Evolutionary conservation across 768 basidiomycete species (phyloP).

Genomic region (Mycena chlorophos): DNA sequence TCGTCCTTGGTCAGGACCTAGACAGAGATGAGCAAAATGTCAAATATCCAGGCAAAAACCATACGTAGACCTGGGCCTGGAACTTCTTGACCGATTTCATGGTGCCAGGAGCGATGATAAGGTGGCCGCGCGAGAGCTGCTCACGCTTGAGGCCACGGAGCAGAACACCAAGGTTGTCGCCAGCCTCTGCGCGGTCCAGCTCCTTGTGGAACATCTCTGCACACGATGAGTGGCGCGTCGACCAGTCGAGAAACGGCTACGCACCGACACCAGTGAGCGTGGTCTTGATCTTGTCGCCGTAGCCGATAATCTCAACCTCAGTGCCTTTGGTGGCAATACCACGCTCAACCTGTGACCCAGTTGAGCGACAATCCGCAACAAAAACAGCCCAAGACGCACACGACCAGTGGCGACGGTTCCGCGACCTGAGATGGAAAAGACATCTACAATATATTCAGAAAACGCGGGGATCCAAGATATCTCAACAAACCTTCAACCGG

Average conservation of each 20-base stretch:
- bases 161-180: constrained; percentile 98
- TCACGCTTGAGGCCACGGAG: constrained; percentile 97
- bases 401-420: constrained; percentile 97
- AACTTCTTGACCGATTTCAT: constrained; percentile 96
- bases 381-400: constrained; percentile 43
- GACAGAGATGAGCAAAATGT: neutral
- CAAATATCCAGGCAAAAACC: constrained; percentile 25
- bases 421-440: constrained; percentile 97
- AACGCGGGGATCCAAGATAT: neutral
- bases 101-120: constrained; percentile 83
- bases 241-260: constrained; percentile 24
- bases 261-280: constrained; percentile 91
- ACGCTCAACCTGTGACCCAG: constrained; percentile 71
- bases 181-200: constrained; percentile 95
- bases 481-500: constrained; percentile 74
- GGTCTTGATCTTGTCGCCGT: constrained; percentile 81
- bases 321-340: constrained; percentile 87
- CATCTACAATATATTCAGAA: constrained; percentile 46
- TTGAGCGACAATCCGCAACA: neutral
- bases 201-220: constrained; percentile 99
- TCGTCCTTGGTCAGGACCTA: constrained; percentile 87
- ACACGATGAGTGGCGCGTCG: constrained; percentile 3
- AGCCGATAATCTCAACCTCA: constrained; percentile 91
- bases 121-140: constrained; percentile 90
- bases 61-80: constrained; percentile 86